Conservation (phyloP, 192 early-diverging fungal species). For the Backusella macrospora region DNA sequence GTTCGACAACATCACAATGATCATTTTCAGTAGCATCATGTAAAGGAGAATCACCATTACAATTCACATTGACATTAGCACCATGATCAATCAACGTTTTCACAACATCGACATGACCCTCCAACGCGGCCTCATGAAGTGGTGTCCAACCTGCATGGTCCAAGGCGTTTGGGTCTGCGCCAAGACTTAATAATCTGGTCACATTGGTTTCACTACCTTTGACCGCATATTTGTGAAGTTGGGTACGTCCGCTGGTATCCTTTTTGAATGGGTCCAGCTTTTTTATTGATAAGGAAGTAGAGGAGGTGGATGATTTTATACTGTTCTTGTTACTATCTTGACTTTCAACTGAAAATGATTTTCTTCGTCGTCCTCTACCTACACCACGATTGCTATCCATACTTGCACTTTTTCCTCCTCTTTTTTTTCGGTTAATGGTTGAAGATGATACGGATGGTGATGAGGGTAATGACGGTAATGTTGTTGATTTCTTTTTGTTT, state of each 20-base stretch:
- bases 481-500: not conserved
- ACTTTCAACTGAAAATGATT: conserved; percentile 1
- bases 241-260: conserved; percentile 67
- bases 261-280: conserved; percentile 48
- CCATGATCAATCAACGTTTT: conserved; percentile 51
- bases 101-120: conserved; percentile 54
- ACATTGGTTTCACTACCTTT: conserved; percentile 57
- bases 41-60: conserved; percentile 58
- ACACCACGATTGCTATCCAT: conserved; percentile 3
- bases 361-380: not conserved
- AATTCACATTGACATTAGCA: conserved; percentile 60
- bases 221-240: conserved; percentile 63
- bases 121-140: conserved; percentile 66
- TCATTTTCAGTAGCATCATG: conserved; percentile 67
- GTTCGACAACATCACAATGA: conserved; percentile 45
- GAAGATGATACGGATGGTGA: not conserved
- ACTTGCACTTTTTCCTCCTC: conserved; percentile 33
- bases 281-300: not conserved
- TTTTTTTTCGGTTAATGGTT: not conserved
- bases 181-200: conserved; percentile 53
- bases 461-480: not conserved
- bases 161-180: conserved; percentile 58
- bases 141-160: conserved; percentile 71
- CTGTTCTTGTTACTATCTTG: not conserved
- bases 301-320: not conserved